Evolutionary conservation across 306 rosid genomes (phyloP).

Genomic region (Begonia masoniana): DNA sequence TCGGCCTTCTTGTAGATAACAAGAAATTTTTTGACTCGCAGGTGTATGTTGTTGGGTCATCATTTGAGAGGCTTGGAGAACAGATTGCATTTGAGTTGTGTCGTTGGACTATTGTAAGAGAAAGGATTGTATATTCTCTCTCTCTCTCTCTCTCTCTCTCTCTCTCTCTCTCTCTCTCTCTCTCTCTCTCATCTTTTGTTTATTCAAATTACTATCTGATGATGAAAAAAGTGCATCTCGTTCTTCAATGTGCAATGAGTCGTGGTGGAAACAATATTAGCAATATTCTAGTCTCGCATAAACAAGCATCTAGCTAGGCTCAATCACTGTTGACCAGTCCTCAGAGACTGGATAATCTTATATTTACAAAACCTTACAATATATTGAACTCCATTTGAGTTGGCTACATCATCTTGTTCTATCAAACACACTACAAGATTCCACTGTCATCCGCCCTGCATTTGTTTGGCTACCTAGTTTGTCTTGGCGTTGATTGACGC

Average conservation of each 20-base stretch:
- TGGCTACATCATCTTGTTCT: no score
- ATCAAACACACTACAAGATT: no score
- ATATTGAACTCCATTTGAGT: background rate
- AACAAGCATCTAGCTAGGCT: background rate
- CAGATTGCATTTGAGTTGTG: conserved; percentile 83
- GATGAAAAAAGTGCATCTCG: background rate
- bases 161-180: background rate
- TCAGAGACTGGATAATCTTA: no score
- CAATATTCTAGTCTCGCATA: no score
- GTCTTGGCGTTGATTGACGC: background rate
- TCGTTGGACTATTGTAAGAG: conserved; percentile 64
- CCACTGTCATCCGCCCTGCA: background rate
- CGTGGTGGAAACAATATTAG: no score
- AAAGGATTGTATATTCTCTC: background rate
- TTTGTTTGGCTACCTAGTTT: background rate
- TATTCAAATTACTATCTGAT: background rate
- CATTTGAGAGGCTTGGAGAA: conserved; percentile 97
- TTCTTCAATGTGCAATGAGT: no score
- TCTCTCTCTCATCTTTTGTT: background rate
- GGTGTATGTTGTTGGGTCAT: conserved; percentile 99
- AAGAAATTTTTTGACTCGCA: conserved; percentile 15
- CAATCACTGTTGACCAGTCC: background rate
- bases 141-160: background rate
- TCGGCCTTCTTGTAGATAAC: conserved; percentile 2
- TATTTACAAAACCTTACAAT: no score